phyloP scores from a whole-genome alignment of 768 basidiomycete species.

The Leccinellum albellum region DNA sequence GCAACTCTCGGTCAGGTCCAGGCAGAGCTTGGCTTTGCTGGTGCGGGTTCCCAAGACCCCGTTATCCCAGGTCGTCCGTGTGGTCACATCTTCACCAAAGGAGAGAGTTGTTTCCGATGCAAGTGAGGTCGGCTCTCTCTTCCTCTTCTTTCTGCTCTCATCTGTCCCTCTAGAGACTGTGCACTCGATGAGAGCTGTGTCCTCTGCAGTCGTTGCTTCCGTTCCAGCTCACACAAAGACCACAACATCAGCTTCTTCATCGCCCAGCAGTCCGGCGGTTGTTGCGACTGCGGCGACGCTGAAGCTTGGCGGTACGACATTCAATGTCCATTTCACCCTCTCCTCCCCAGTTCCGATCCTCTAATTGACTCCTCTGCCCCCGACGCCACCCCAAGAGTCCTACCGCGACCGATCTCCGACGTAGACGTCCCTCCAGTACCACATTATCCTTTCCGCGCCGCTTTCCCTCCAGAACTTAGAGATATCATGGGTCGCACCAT shows the following conservation, averaged over 20 bases:
- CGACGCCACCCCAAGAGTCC: constrained; percentile 41
- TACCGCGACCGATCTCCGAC: constrained; percentile 38
- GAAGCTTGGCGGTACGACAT: constrained; percentile 79
- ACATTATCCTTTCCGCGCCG: constrained; percentile 54
- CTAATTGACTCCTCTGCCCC: constrained; percentile 13
- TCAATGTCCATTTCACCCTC: constrained; percentile 74
- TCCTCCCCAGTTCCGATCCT: constrained; percentile 27
- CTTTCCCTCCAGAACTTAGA: constrained; percentile 60
- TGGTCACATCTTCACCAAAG: constrained; percentile 83
- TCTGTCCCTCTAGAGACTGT: constrained; percentile 64
- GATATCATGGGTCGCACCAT: constrained; percentile 75
- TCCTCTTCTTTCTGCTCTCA: constrained; percentile 1
- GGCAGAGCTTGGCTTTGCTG: constrained; percentile 49
- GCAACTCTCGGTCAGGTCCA: constrained; percentile 71
- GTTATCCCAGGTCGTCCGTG: constrained; percentile 71
- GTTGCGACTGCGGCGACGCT: constrained; percentile 92
- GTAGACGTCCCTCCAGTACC: constrained; percentile 57
- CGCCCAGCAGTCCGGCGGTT: constrained; percentile 86
- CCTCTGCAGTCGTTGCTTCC: constrained; percentile 86
- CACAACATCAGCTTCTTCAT: constrained; percentile 95
- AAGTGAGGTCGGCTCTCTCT: constrained; percentile 54
- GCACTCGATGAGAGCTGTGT: constrained; percentile 87
- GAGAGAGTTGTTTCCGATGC: constrained; percentile 92
- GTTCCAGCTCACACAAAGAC: constrained; percentile 76
- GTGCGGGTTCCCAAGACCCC: constrained; percentile 57